Conservation (phyloP, 2,329 filamentous ascomycete species). For the Botryotinia globosa region DNA sequence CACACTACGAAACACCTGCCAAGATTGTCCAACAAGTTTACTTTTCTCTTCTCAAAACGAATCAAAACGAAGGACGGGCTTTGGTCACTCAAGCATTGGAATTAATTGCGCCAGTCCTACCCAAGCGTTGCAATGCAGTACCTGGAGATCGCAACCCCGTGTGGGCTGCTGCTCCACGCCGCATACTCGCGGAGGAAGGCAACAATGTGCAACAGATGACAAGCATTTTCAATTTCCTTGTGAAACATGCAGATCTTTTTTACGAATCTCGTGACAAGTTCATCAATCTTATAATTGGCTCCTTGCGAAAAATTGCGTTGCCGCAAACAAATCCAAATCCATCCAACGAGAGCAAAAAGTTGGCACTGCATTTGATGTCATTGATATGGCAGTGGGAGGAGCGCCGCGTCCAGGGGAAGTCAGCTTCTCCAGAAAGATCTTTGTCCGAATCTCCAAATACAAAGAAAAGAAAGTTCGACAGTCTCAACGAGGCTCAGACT, state of each 20-base stretch:
- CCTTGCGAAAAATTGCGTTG: slow-evolving; percentile 81
- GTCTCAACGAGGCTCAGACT: slow-evolving; percentile 46
- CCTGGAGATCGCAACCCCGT: slow-evolving; percentile 71
- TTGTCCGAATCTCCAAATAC: slow-evolving; percentile 68
- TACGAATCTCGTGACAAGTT: slow-evolving; percentile 94
- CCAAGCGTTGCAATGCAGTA: slow-evolving; percentile 71
- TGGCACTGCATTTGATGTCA: slow-evolving; percentile 86
- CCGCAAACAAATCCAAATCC: slow-evolving; percentile 74
- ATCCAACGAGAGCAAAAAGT: slow-evolving; percentile 86
- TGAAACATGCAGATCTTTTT: slow-evolving; percentile 87
- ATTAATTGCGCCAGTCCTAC: slow-evolving; percentile 88
- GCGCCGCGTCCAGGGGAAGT: slow-evolving; percentile 65
- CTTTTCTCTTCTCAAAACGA: slow-evolving; percentile 82
- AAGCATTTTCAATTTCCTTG: slow-evolving; percentile 95
- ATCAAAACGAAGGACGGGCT: slow-evolving; percentile 89
- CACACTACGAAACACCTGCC: slow-evolving; percentile 89
- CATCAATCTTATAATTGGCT: slow-evolving; percentile 81
- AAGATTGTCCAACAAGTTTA: slow-evolving; percentile 98
- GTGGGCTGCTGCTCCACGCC: slow-evolving; percentile 87
- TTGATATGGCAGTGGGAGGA: slow-evolving; percentile 94
- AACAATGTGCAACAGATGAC: slow-evolving; percentile 95
- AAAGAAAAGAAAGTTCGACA: slow-evolving; percentile 73
- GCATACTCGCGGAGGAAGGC: slow-evolving; percentile 89
- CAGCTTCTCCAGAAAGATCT: slow-evolving; percentile 42
- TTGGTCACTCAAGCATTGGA: slow-evolving; percentile 93